A percentile compares a stretch with the other conserved stretches of the same genome.
These are phyloP conservation scores for Paramecium caudatum DNA, from an alignment of 73 alveolate genomes.

Conservation along the genomic window DNA sequence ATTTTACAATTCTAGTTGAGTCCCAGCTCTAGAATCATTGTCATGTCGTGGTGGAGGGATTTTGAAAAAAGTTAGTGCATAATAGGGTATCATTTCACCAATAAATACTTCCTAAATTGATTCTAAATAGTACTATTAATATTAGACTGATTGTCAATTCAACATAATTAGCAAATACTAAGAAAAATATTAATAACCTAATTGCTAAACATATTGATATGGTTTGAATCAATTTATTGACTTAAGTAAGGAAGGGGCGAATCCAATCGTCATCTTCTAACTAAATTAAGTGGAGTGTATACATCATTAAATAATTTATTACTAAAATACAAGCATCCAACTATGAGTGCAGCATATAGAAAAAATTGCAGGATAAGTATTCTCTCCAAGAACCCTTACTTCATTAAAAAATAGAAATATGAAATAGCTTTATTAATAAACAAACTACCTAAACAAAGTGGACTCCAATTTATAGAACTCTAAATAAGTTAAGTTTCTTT, in stretches of 20 bases:
- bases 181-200: not conserved
- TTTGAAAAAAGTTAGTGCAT: slow-evolving; percentile 22
- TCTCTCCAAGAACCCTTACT: slow-evolving; percentile 23
- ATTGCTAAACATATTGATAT: slow-evolving; percentile 20
- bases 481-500: not conserved
- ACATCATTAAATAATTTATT: slow-evolving; percentile 48
- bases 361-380: slow-evolving; percentile 3
- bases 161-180: slow-evolving; percentile 5
- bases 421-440: slow-evolving; percentile 6
- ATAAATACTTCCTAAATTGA: slow-evolving; percentile 52
- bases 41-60: slow-evolving; percentile 44
- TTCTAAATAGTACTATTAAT: slow-evolving; percentile 7
- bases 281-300: not conserved
- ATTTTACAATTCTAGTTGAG: not conserved
- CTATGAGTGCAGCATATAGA: slow-evolving; percentile 26
- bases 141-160: not conserved
- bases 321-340: slow-evolving; percentile 64
- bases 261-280: slow-evolving; percentile 62
- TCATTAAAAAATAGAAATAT: slow-evolving; percentile 20
- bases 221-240: slow-evolving; percentile 5
- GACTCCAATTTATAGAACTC: slow-evolving; percentile 9
- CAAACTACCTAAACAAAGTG: slow-evolving; percentile 17
- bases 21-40: slow-evolving; percentile 38
- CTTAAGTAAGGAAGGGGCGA: slow-evolving; percentile 42
- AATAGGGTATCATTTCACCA: slow-evolving; percentile 59